These are phyloP conservation scores for Heterobasidion occidentale DNA, from an alignment of 1,284 basidiomycete species.

Conservation along the genomic window DNA sequence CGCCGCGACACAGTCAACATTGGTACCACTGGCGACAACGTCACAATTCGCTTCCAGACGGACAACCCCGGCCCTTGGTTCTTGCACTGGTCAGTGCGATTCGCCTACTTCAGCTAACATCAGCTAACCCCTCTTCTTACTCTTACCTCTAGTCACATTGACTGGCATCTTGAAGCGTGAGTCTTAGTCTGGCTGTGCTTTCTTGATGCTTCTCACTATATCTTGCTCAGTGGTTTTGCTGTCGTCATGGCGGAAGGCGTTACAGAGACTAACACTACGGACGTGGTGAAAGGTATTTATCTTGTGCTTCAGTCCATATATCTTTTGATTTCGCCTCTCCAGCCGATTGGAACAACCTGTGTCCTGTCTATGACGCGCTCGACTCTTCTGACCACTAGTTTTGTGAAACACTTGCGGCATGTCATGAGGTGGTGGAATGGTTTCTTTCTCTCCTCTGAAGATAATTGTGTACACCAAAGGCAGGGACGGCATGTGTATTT, in stretches of 20 bases:
- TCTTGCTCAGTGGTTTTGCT: conserved; percentile 17
- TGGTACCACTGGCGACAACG: conserved; percentile 14
- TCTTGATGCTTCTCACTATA: not conserved
- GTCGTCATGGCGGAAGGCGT: conserved; percentile 23
- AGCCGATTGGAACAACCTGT: not conserved
- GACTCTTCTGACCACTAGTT: not conserved
- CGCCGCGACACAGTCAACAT: conserved; percentile 18
- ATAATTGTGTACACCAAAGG: too few relatives aligned
- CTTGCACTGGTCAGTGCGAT: conserved; percentile 26
- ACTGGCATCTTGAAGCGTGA: conserved; percentile 16
- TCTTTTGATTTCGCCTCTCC: not conserved
- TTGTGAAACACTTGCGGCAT: too few relatives aligned
- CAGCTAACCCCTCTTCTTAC: not conserved
- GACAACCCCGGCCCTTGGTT: conserved; percentile 43
- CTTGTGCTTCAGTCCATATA: not conserved
- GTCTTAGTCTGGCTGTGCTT: conserved; percentile 14
- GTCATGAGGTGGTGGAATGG: too few relatives aligned
- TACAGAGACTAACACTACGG: not conserved
- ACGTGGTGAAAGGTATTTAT: not conserved
- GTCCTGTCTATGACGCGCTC: not conserved
- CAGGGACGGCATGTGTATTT: too few relatives aligned
- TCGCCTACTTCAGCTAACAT: not conserved
- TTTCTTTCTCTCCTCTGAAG: too few relatives aligned
- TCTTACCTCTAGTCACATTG: not conserved
- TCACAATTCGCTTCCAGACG: conserved; percentile 24